Percentiles rank a stretch among this genome's conserved stretches.
These are phyloP conservation scores for Eragrostis nindensis DNA, from an alignment of 176 grass and related monocot species.

Conservation along the genomic window DNA sequence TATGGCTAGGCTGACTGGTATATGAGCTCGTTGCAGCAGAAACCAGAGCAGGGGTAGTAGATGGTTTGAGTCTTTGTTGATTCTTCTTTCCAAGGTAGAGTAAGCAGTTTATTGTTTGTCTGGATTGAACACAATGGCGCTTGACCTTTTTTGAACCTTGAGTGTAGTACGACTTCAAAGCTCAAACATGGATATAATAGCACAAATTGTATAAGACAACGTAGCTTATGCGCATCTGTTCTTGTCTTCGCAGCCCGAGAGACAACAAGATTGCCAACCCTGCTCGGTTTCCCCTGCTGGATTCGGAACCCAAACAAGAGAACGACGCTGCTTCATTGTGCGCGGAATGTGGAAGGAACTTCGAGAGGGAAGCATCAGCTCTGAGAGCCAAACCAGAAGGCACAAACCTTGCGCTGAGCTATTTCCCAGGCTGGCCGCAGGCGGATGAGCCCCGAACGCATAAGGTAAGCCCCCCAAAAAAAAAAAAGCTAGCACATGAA, in stretches of 20 bases:
- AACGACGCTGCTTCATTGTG: conserved; percentile 40
- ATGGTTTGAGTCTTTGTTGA: neutral
- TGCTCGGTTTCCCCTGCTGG: conserved; percentile 25
- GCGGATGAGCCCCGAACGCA: conserved; percentile 45
- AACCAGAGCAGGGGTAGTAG: neutral
- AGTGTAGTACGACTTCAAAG: neutral
- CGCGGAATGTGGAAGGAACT: conserved; percentile 49
- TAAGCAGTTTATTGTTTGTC: neutral
- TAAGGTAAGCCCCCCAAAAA: conserved; percentile 61
- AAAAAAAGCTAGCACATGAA: neutral
- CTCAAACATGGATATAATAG: too few relatives aligned
- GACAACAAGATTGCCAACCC: conserved; percentile 9
- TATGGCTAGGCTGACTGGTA: neutral
- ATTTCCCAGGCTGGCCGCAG: conserved; percentile 65
- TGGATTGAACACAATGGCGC: neutral
- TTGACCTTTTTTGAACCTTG: neutral
- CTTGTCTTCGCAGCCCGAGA: neutral
- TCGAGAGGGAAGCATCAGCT: conserved; percentile 58
- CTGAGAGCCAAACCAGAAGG: conserved; percentile 28
- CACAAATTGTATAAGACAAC: neutral
- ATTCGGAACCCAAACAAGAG: conserved; percentile 15
- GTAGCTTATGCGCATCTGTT: neutral
- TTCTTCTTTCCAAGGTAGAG: neutral
- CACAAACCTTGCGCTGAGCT: conserved; percentile 40
- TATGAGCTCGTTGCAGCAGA: neutral